Conservation (phyloP, 2,329 filamentous ascomycete species). For the Dendryphion nanum region DNA sequence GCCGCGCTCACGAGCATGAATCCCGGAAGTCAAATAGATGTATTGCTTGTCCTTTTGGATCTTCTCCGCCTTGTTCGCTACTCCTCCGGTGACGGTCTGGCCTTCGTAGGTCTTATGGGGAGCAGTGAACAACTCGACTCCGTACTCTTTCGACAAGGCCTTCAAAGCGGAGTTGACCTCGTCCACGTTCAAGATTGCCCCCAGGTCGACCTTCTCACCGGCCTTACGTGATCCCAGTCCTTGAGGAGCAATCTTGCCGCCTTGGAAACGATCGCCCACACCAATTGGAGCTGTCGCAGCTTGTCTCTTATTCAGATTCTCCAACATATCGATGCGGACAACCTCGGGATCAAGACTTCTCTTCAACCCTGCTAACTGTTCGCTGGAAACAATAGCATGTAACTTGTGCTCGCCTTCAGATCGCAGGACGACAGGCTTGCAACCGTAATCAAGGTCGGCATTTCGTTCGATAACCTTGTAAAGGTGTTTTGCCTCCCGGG, state of each 20-base stretch:
- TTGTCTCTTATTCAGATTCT: slow-evolving; percentile 28
- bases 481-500: slow-evolving; percentile 29
- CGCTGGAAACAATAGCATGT: slow-evolving; percentile 27
- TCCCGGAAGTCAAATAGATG: slow-evolving; percentile 54
- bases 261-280: slow-evolving; percentile 42
- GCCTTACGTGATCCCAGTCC: slow-evolving; percentile 43
- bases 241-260: slow-evolving; percentile 42
- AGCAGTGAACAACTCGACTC: slow-evolving; percentile 43
- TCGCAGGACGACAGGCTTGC: slow-evolving; percentile 27
- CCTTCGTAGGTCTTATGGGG: slow-evolving; percentile 48
- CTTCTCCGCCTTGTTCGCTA: slow-evolving; percentile 46
- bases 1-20: slow-evolving; percentile 61
- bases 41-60: slow-evolving; percentile 44
- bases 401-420: slow-evolving; percentile 29
- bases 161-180: slow-evolving; percentile 48
- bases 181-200: slow-evolving; percentile 45
- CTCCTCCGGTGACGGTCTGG: slow-evolving; percentile 36
- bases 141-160: slow-evolving; percentile 43
- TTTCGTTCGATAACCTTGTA: slow-evolving; percentile 29
- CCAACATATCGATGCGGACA: slow-evolving; percentile 22
- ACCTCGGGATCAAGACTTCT: slow-evolving; percentile 21
- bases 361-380: slow-evolving; percentile 21
- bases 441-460: slow-evolving; percentile 34
- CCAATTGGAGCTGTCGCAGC: slow-evolving; percentile 29
- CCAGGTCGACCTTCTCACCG: slow-evolving; percentile 29